Evolutionary conservation across 768 basidiomycete species (phyloP), one percentile per base, ranked within the genome.

Genomic region (Dentipellis sp.): DNA sequence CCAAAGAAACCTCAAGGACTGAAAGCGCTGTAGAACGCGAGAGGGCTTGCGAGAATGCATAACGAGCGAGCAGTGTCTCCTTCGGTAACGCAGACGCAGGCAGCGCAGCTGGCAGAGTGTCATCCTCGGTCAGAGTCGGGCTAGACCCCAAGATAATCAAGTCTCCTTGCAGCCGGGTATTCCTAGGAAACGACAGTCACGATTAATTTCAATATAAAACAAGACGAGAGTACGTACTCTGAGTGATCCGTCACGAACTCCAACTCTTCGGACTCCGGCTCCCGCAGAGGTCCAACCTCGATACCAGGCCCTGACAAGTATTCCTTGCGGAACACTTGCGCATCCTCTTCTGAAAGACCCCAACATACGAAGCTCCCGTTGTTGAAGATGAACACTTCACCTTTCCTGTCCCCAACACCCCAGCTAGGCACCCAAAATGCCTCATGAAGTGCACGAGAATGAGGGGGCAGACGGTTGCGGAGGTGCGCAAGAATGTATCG

Each of bases 301-400:
- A 84, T 78, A 1, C 75, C 77, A 0, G 75, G 75, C 21, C 71
- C 75, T 39, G 70, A 69, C 48, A 91, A 73, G 34, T 93, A 76
- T 52, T 88, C 76, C 22, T 71, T 67, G 21, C 82, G 78, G 67
- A 94, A 94, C 49, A 70, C 72, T 58, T 73, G 75, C 2, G 88
- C 93, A 39, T 88, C 88, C 9, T 76, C 76, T 68, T 94, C 90
- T 12, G 75, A 79, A 54, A 94, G 69, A 5, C 91, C 92, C 93
- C 93, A 97, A 62, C 84, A 91, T 6, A 97, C 94, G 56, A 92
- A 86, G 61, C 82, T 89, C 2, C 93, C 93, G 61, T 91, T 92
- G 17, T 79, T 77, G 67, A 97, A 97, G 11, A 97, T 78, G 67
- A 94, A 95, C 10, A 93, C 73, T 67, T 97, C 94, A 14, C 92